phyloP scores from a whole-genome alignment of 2,329 filamentous ascomycete species.

The Cladosporium colombiae region DNA sequence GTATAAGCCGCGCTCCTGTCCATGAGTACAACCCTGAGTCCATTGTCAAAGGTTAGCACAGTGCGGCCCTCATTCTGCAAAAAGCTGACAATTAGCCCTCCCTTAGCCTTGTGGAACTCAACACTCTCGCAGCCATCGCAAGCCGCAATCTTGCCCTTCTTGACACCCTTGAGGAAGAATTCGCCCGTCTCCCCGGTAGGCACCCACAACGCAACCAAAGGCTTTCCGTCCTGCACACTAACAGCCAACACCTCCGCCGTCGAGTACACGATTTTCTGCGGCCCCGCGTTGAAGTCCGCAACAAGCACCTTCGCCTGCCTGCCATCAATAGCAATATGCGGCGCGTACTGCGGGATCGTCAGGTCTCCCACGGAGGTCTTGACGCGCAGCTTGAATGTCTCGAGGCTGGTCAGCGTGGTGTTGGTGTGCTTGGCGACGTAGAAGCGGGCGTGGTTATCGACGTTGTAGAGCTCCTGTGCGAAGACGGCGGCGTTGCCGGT shows the following conservation, averaged over 20 bases:
- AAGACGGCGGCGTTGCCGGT: conserved; percentile 55
- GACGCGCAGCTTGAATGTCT: conserved; percentile 57
- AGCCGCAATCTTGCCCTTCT: conserved; percentile 41
- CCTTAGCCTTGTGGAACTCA: conserved; percentile 44
- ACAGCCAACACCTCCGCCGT: conserved; percentile 57
- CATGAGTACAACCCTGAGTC: conserved; percentile 39
- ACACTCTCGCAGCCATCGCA: conserved; percentile 46
- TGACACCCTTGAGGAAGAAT: conserved; percentile 41
- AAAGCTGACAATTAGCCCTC: conserved; percentile 39
- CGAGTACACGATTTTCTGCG: conserved; percentile 55
- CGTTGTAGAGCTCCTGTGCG: conserved; percentile 59
- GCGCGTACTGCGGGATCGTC: conserved; percentile 55
- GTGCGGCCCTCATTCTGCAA: conserved; percentile 36
- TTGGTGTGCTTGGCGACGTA: conserved; percentile 60
- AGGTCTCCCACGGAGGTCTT: conserved; percentile 58
- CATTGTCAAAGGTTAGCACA: conserved; percentile 41
- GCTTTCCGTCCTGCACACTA: conserved; percentile 39
- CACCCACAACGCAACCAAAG: conserved; percentile 44
- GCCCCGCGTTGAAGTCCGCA: conserved; percentile 59
- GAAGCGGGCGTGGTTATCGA: conserved; percentile 58
- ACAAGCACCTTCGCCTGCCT: conserved; percentile 64
- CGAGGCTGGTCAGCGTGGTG: conserved; percentile 53
- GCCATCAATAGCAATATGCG: conserved; percentile 56
- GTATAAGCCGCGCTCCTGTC: conserved; percentile 42
- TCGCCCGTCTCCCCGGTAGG: conserved; percentile 44